Conservation (phyloP, 305 asterid genomes). For the Plantago lanceolata region DNA sequence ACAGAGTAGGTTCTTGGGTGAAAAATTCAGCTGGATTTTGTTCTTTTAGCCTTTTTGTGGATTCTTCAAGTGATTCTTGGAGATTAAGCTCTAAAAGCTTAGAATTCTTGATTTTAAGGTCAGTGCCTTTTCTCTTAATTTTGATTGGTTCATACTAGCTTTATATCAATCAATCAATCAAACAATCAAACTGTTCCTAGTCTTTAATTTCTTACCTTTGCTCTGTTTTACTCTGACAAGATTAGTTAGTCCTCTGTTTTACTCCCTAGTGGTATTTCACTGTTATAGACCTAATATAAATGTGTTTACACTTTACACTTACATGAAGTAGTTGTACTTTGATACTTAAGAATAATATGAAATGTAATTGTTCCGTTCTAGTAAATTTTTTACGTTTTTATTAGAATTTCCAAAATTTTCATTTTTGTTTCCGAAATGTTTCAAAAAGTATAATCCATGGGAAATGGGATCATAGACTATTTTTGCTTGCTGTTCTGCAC, state of each 20-base stretch:
- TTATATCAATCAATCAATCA: not conserved
- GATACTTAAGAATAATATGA: too few relatives aligned
- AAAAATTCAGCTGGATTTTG: slow-evolving; percentile 21
- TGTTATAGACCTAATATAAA: too few relatives aligned
- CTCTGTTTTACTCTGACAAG: slow-evolving; percentile 7
- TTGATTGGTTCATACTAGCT: not conserved
- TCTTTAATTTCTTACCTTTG: not conserved
- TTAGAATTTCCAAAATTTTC: not conserved
- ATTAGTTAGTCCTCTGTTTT: not conserved
- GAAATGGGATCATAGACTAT: too few relatives aligned
- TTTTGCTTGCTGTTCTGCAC: too few relatives aligned
- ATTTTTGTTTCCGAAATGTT: too few relatives aligned
- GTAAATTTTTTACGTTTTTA: too few relatives aligned
- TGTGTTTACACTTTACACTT: too few relatives aligned
- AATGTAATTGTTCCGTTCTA: too few relatives aligned
- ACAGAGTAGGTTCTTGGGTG: not conserved
- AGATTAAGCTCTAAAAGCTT: slow-evolving; percentile 24
- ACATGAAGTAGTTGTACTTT: too few relatives aligned
- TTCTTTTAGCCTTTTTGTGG: slow-evolving; percentile 23
- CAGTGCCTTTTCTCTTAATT: slow-evolving; percentile 16
- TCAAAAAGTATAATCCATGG: too few relatives aligned
- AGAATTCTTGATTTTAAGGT: slow-evolving; percentile 33
- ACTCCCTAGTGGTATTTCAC: too few relatives aligned
- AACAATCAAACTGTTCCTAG: not conserved
- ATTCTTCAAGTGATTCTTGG: slow-evolving; percentile 21